Base-by-base conservation (phyloP, 768 basidiomycete species). In the Inosperma sp. region DNA sequence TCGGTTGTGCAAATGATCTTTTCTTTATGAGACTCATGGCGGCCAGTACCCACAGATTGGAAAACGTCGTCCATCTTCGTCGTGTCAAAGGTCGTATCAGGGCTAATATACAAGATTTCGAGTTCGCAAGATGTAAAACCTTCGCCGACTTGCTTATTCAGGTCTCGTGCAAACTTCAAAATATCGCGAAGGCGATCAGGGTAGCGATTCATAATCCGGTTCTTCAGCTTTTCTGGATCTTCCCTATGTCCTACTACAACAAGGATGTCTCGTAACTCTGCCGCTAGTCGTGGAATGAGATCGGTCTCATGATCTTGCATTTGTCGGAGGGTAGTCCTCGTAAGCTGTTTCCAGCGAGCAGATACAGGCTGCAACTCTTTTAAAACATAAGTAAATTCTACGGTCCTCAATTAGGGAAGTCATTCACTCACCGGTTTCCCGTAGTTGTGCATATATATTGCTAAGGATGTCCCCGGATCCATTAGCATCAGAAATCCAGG, bases 321-420 rank as follows among this genome's bases (percentile, higher is more conserved):
- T 35, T 62, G 62, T 51, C 66, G 69, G 17, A 74, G 69, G 41
- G 80, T 75, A 19, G 65, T 66, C 45, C 74, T 68, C 21, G 80
- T 82, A 54, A 82, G 54, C 19, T 79, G 72, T 52, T 79, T 72
- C 80, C 80, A 82, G 19, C 74, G 68, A 35, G 78, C 80, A 14
- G 78, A 72, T 21, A 77, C 70, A 1, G 72, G 68, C 60, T 79
- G 79, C 21, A 70, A 67, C 58, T 81, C 79, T 77, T 43, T 6
- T 14, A 41, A 40, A 14, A 34, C 31, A 41, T 23, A 13, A 39
- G 44, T 41, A 2, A 3, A 43, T 49, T 9, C 26, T 33, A n/a
- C n/a, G n/a, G n/a, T n/a, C n/a, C 13, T 14, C 12, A 58, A 65
- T 49, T 46, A 13, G 16, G 7, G 12, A 21, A 36, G 17, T 17